Percentiles rank a stretch among this genome's conserved stretches.
These are phyloP conservation scores for Pachysolen tannophilus DNA, from an alignment of 805 yeast species.

Conservation along the genomic window DNA sequence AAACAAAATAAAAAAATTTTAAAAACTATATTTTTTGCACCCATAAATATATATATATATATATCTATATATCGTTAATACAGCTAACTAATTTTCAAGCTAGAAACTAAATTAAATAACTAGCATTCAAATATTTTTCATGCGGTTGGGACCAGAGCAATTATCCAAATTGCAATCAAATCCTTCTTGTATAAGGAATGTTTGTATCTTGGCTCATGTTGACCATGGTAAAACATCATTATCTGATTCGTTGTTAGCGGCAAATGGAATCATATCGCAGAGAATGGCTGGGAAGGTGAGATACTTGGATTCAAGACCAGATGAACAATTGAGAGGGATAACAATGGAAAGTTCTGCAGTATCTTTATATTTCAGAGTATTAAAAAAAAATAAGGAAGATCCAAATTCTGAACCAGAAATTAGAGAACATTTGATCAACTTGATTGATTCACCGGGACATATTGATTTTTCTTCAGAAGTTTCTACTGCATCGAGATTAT, in stretches of 20 bases:
- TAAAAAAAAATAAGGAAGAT: slow-evolving; percentile 30
- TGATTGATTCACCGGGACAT: slow-evolving; percentile 99
- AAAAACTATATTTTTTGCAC: too few species aligned
- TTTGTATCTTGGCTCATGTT: slow-evolving; percentile 95
- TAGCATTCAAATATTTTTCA: too few species aligned
- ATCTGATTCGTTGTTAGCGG: slow-evolving; percentile 85
- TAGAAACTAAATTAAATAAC: too few species aligned
- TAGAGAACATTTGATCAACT: slow-evolving; percentile 76
- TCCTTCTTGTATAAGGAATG: slow-evolving; percentile 70
- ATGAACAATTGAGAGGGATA: slow-evolving; percentile 92
- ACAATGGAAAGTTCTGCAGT: slow-evolving; percentile 98
- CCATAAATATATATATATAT: too few species aligned
- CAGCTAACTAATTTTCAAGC: too few species aligned
- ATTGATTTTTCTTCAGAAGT: slow-evolving; percentile 96
- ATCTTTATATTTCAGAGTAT: slow-evolving; percentile 78
- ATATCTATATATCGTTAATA: too few species aligned
- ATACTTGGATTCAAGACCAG: slow-evolving; percentile 87
- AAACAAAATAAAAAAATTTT: too few species aligned
- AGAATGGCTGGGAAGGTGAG: slow-evolving; percentile 93
- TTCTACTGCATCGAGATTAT: slow-evolving; percentile 87
- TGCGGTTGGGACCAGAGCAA: slow-evolving; percentile 58
- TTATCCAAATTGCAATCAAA: slow-evolving; percentile 61
- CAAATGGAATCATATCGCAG: slow-evolving; percentile 94
- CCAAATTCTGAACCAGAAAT: slow-evolving; percentile 27
- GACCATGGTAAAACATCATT: slow-evolving; percentile 98